phyloP scores from a whole-genome alignment of 23 red algal species.

The Gracilaria domingensis region DNA sequence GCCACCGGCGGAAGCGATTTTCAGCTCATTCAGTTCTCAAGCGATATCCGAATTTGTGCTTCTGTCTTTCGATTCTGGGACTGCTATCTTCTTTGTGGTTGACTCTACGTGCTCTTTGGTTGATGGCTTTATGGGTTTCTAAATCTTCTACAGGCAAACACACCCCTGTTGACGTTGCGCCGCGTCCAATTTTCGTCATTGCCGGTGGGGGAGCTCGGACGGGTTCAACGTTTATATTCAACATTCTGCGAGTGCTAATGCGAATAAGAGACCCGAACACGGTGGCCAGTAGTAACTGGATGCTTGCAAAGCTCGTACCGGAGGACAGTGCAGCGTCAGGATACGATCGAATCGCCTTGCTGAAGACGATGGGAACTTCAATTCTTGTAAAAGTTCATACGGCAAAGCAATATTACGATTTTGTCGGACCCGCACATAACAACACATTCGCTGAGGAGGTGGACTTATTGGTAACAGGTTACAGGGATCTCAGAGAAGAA shows the following conservation, averaged over 20 bases:
- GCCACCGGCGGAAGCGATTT: background rate
- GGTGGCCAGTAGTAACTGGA: slow-evolving; percentile 59
- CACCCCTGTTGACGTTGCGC: background rate
- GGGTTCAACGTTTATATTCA: slow-evolving; percentile 68
- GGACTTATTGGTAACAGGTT: slow-evolving; percentile 62
- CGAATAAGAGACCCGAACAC: slow-evolving; percentile 72
- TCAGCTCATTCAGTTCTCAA: background rate
- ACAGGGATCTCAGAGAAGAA: slow-evolving; percentile 64
- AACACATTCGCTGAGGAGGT: slow-evolving; percentile 23
- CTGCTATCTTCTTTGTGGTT: background rate
- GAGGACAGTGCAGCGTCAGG: slow-evolving; percentile 20
- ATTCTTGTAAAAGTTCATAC: slow-evolving; percentile 71
- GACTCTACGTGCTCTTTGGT: background rate
- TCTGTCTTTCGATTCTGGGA: background rate
- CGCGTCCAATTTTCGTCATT: slow-evolving; percentile 44
- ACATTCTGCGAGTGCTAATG: slow-evolving; percentile 61
- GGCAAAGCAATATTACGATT: slow-evolving; percentile 50
- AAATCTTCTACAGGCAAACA: background rate
- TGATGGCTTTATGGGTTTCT: background rate
- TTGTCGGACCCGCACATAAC: slow-evolving; percentile 42
- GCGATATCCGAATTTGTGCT: background rate
- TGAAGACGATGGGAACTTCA: slow-evolving; percentile 45
- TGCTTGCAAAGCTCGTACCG: slow-evolving; percentile 31
- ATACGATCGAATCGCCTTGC: slow-evolving; percentile 25
- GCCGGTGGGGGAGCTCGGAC: slow-evolving; percentile 62